A percentile compares a stretch with the other conserved stretches of the same genome.
These are phyloP conservation scores for Ramalina intermedia DNA, from an alignment of 495 filamentous ascomycete genomes.

Conservation along the genomic window DNA sequence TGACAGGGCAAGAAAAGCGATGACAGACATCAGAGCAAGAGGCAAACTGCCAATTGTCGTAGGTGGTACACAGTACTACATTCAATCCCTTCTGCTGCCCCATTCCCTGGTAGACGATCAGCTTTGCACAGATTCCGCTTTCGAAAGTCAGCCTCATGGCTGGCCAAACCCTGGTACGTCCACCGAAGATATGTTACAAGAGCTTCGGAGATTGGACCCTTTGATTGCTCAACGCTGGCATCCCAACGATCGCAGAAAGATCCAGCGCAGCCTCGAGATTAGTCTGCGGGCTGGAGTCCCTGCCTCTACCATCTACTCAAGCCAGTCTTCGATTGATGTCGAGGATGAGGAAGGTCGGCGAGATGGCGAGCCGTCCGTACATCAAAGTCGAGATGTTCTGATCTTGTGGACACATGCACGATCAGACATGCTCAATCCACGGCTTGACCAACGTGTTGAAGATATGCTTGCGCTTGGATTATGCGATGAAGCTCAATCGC, in stretches of 20 bases:
- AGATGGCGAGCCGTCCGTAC: too few relatives aligned
- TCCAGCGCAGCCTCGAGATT: conserved; percentile 79
- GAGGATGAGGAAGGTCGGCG: background rate
- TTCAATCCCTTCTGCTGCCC: conserved; percentile 71
- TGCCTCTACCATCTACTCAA: conserved; percentile 75
- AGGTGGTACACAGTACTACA: conserved; percentile 91
- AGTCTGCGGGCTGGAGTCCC: conserved; percentile 62
- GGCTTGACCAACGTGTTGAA: conserved; percentile 65
- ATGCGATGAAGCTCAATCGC: conserved; percentile 46
- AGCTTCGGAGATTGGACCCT: conserved; percentile 70
- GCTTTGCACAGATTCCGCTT: conserved; percentile 7
- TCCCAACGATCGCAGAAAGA: conserved; percentile 80
- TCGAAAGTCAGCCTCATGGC: conserved; percentile 20
- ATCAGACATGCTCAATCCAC: conserved; percentile 44
- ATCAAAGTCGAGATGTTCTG: conserved; percentile 32
- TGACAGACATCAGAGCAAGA: conserved; percentile 60
- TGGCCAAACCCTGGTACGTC: conserved; percentile 60
- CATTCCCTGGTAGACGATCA: conserved; percentile 39
- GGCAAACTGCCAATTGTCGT: conserved; percentile 80
- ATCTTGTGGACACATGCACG: conserved; percentile 81
- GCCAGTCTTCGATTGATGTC: background rate
- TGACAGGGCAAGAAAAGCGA: conserved; percentile 48
- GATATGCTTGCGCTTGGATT: conserved; percentile 70
- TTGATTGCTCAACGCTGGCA: conserved; percentile 87
- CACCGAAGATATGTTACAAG: conserved; percentile 53